Evolutionary conservation across 345 rosid genomes (phyloP).

Genomic region (Lagerstroemia speciosa): DNA sequence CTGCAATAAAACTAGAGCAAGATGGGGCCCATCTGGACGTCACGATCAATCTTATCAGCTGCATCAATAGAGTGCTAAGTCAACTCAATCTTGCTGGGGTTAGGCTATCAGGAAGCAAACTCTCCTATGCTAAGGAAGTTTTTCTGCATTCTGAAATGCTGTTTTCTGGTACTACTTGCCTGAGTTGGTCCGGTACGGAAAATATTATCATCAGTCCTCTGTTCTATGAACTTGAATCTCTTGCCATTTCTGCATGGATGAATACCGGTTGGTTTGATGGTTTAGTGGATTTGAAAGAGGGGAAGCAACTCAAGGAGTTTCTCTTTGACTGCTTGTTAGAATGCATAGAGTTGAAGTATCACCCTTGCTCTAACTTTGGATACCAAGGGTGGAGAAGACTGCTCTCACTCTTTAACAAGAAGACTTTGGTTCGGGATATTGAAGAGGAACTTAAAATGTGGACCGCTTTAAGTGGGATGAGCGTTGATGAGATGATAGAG

Average conservation of each 20-base stretch:
- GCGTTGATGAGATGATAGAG: conserved; percentile 44
- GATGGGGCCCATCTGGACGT: conserved; percentile 18
- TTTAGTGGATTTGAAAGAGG: conserved; percentile 27
- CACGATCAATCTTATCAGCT: conserved; percentile 32
- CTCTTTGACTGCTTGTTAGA: conserved; percentile 63
- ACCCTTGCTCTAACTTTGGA: conserved; percentile 29
- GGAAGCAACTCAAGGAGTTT: conserved; percentile 38
- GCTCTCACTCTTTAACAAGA: conserved; percentile 22
- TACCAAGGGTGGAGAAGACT: conserved; percentile 37
- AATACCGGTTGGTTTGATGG: conserved; percentile 25
- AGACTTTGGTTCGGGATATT: conserved; percentile 41
- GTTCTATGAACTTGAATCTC: conserved; percentile 42
- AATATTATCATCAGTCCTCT: conserved; percentile 38
- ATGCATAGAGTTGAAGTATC: conserved; percentile 46
- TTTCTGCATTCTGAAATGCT: conserved; percentile 53
- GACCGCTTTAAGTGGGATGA: conserved; percentile 34
- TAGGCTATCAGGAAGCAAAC: conserved; percentile 37
- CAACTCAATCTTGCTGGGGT: conserved; percentile 39
- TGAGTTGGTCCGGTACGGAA: conserved; percentile 10
- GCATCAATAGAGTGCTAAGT: conserved; percentile 34
- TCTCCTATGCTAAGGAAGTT: conserved; percentile 46
- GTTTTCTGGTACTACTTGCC: conserved; percentile 24
- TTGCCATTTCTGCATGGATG: conserved; percentile 30
- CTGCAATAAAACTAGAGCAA: conserved; percentile 30
- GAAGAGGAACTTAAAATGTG: conserved; percentile 55